These are phyloP conservation scores for Hyphochytrium catenoides DNA, from an alignment of 352 stramenopile species.

Conservation along the genomic window DNA sequence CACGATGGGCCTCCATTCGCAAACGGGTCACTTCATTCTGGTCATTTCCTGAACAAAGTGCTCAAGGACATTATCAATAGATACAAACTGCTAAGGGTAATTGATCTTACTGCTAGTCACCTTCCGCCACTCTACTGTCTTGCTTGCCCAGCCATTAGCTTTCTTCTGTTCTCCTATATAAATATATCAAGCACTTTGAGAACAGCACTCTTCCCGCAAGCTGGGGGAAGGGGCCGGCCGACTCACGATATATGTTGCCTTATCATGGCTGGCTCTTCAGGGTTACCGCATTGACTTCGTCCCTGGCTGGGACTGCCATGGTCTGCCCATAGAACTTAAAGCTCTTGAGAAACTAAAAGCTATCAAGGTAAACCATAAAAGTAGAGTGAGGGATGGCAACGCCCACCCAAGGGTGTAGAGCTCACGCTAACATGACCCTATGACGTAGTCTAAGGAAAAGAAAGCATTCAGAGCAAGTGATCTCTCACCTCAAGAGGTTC, in stretches of 20 bases:
- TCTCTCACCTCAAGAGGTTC: constrained; percentile 69
- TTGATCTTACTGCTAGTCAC: no score
- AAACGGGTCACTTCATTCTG: constrained; percentile 95
- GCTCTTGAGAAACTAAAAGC: constrained; percentile 75
- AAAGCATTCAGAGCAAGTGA: constrained; percentile 8
- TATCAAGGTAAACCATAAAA: constrained; percentile 8
- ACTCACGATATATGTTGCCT: no score
- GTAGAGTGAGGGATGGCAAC: no score
- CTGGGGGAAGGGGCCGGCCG: no score
- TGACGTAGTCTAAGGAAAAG: neutral
- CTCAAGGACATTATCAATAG: constrained; percentile 97
- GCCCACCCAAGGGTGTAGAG: constrained; percentile 6
- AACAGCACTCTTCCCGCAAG: no score
- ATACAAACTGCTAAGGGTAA: constrained; percentile 77
- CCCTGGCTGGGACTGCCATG: constrained; percentile 97
- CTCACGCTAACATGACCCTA: neutral
- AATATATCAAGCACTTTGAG: no score
- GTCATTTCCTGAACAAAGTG: constrained; percentile 73
- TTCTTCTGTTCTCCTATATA: no score
- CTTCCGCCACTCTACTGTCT: no score
- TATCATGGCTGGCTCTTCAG: no score
- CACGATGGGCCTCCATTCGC: constrained; percentile 97
- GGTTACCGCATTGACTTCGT: constrained; percentile 83
- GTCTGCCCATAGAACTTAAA: constrained; percentile 96
- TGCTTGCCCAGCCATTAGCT: no score